phyloP scores from a whole-genome alignment of 1,284 basidiomycete species.

The Tetrapyrgos nigripes region DNA sequence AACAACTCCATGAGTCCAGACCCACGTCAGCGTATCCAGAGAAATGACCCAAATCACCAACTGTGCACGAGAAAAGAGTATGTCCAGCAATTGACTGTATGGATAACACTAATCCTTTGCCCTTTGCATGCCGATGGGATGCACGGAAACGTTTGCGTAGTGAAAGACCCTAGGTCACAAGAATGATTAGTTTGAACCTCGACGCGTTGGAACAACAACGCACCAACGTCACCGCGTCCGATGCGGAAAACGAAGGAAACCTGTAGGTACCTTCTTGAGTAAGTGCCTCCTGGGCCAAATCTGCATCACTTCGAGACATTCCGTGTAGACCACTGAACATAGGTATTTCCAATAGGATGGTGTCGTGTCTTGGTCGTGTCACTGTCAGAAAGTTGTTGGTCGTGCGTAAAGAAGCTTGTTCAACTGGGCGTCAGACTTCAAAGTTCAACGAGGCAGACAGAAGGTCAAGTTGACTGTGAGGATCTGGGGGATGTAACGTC shows the following conservation, averaged over 20 bases:
- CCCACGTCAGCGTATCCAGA: constrained; percentile 77
- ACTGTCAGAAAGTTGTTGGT: not conserved
- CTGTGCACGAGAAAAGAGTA: constrained; percentile 79
- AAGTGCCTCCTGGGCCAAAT: constrained; percentile 73
- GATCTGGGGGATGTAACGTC: no score
- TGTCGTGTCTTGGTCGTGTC: not conserved
- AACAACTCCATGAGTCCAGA: constrained; percentile 76
- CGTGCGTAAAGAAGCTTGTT: not conserved
- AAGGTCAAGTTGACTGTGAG: no score
- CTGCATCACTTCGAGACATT: constrained; percentile 69
- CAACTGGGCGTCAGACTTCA: not conserved
- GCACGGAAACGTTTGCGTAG: constrained; percentile 80
- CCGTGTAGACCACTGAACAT: constrained; percentile 64
- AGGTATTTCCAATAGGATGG: not conserved
- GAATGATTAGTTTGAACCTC: not conserved
- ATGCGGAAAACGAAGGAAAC: constrained; percentile 74
- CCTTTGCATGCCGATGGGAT: constrained; percentile 72
- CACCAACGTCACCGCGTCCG: constrained; percentile 77
- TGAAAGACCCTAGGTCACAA: constrained; percentile 62
- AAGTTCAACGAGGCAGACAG: not conserved
- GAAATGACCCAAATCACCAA: constrained; percentile 72
- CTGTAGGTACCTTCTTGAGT: constrained; percentile 71
- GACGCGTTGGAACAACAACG: constrained; percentile 13
- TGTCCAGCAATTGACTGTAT: constrained; percentile 81
- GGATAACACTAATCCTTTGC: constrained; percentile 79